phyloP scores from a whole-genome alignment of 2,329 filamentous ascomycete species.

The Talaromyces sp. region DNA sequence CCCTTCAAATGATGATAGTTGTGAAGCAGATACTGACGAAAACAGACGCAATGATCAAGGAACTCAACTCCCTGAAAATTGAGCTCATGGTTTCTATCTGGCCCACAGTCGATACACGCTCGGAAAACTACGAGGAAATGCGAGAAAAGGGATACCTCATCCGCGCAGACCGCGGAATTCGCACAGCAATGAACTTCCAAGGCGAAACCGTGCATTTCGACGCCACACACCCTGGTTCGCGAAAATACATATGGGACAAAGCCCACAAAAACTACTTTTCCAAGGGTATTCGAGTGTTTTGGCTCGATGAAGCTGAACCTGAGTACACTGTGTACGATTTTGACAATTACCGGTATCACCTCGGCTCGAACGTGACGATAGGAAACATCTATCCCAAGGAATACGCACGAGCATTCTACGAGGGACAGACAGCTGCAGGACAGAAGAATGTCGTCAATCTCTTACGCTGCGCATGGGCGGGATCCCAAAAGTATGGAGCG shows the following conservation, averaged over 20 bases:
- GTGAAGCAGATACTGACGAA: not conserved
- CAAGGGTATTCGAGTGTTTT: conserved; percentile 61
- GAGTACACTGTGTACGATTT: conserved; percentile 64
- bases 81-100: conserved; percentile 68
- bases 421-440: conserved; percentile 51
- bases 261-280: conserved; percentile 58
- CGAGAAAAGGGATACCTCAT: conserved; percentile 58
- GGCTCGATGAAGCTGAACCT: conserved; percentile 66
- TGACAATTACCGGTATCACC: conserved; percentile 60
- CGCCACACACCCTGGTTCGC: conserved; percentile 57
- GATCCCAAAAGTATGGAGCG: conserved; percentile 60
- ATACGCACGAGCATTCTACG: conserved; percentile 58
- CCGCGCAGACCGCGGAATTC: conserved; percentile 56
- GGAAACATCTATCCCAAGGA: conserved; percentile 59
- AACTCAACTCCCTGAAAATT: conserved; percentile 55
- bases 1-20: not conserved
- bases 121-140: conserved; percentile 60
- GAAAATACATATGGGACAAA: conserved; percentile 57
- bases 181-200: conserved; percentile 56
- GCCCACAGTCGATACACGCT: conserved; percentile 59
- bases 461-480: conserved; percentile 53
- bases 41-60: conserved; percentile 57
- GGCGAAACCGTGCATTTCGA: conserved; percentile 60
- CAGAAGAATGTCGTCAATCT: conserved; percentile 58
- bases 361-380: conserved; percentile 50